These are phyloP conservation scores for Alternaria incomplexa DNA, from an alignment of 2,329 filamentous ascomycete genomes.

Conservation along the genomic window DNA sequence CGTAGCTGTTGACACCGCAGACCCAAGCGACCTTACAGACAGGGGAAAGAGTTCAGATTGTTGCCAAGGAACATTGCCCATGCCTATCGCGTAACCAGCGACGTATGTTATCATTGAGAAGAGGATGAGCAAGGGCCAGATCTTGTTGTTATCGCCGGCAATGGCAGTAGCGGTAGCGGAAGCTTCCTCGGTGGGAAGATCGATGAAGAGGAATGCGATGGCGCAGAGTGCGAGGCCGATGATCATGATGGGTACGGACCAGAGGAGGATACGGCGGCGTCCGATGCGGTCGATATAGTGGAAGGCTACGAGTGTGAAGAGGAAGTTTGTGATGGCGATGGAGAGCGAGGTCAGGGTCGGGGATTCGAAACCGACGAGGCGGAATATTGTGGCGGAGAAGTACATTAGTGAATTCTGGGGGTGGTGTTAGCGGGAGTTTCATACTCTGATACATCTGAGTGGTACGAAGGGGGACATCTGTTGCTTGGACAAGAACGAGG, in stretches of 20 bases:
- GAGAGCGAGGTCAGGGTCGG: conserved; percentile 54
- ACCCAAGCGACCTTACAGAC: conserved; percentile 73
- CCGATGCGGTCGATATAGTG: conserved; percentile 53
- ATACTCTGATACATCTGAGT: not conserved
- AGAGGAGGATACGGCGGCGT: conserved; percentile 70
- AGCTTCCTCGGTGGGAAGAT: conserved; percentile 46
- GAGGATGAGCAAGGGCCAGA: conserved; percentile 63
- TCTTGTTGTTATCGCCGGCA: not conserved
- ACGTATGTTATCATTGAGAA: conserved; percentile 82
- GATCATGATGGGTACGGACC: conserved; percentile 84
- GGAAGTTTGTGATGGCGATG: conserved; percentile 55
- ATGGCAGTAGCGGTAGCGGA: conserved; percentile 13
- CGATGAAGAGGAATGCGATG: conserved; percentile 72
- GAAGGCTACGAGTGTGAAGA: conserved; percentile 55
- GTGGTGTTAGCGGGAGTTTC: not conserved
- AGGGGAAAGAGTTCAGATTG: conserved; percentile 89
- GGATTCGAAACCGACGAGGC: conserved; percentile 53
- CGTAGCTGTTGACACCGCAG: conserved; percentile 76
- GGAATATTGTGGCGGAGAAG: conserved; percentile 57
- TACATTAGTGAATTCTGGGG: conserved; percentile 55
- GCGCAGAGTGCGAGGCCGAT: conserved; percentile 73
- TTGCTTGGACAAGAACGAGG: not conserved
- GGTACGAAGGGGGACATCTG: accelerated
- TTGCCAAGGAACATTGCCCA: conserved; percentile 96
- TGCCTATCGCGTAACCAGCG: conserved; percentile 80